Base-by-base conservation (phyloP, 2,329 filamentous ascomycete species). In the Paraphoma sp. region DNA sequence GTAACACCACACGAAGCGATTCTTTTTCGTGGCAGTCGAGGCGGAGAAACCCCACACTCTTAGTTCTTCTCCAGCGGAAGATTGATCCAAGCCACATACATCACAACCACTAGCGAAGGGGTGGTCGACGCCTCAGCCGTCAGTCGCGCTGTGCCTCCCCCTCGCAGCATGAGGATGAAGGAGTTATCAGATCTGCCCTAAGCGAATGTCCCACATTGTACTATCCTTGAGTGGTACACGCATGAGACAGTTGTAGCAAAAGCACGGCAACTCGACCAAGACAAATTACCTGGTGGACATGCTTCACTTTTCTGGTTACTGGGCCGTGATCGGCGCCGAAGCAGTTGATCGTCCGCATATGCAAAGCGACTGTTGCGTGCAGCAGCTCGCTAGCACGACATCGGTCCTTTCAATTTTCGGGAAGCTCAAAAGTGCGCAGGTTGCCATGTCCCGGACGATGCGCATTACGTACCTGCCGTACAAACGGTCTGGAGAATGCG, bases 141-240 rank as follows among this genome's bases (percentile, higher is more conserved):
- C 12, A 18, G 41, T 17, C 28, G 36, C 50, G 23, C 54, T 55
- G 49, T 56, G 56, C 46, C 52, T 56, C 44, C 46, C 58, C 56
- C 50, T 64, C 48, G 53, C 57, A 51, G 56, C 23, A 45, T 54
- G 51, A 53, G 29, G 45, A 53, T 54, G 49, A 56, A 23, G 6
- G 48, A 50, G 51, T 64, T 66, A 69, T 69, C 64, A 60, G 64
- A 68, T 68, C 63, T 63, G 65, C 59, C 48, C 40, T 53, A 63
- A 69, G 64, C 62, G 65, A 67, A 53, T 30, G 45, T 30, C 51
- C 42, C 52, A 56, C 18, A 7, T 33, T 6, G 33, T 36, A 6
- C 33, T 36, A 36, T 36, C 33, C 9, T 36, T 10, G 10, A 36
- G 9, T 14, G 33, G 14, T 23, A 23, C 23, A 5, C 23, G 23